A percentile compares a stretch with the other conserved stretches of the same genome.
Conservation (phyloP, 352 stramenopile genomes). For the Pythium sp. region DNA sequence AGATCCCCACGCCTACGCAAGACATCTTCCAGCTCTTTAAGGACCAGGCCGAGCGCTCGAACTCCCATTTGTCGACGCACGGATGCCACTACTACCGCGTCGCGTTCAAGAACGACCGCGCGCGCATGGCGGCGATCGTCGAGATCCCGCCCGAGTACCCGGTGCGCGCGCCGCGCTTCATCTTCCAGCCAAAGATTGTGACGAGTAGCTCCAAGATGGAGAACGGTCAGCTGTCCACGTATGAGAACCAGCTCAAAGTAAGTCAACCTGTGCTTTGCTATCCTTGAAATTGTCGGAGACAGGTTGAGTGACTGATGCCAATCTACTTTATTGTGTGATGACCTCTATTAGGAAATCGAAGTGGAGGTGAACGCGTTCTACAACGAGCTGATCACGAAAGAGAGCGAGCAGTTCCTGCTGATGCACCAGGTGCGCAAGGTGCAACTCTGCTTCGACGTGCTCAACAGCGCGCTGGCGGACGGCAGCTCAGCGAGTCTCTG, state of each 20-base stretch:
- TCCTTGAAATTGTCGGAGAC: neutral
- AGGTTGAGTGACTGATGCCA: neutral
- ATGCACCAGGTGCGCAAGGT: constrained; percentile 75
- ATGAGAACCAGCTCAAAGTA: constrained; percentile 70
- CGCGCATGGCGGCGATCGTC: constrained; percentile 44
- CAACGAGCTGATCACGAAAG: constrained; percentile 47
- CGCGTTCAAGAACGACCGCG: constrained; percentile 40
- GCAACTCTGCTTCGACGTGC: constrained; percentile 60
- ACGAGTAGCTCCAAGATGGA: constrained; percentile 22
- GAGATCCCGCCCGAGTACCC: constrained; percentile 71
- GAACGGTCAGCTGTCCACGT: constrained; percentile 30
- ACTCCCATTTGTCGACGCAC: constrained; percentile 26
- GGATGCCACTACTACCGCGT: constrained; percentile 57
- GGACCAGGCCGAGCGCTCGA: constrained; percentile 21
- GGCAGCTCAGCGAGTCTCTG: constrained; percentile 30
- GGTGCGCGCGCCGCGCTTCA: constrained; percentile 52
- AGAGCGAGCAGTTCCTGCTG: constrained; percentile 47
- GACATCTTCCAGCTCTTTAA: constrained; percentile 48
- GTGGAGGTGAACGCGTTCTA: constrained; percentile 78
- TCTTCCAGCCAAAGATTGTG: constrained; percentile 45
- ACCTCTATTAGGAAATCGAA: constrained; percentile 51
- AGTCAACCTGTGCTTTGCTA: neutral
- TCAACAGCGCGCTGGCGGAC: constrained; percentile 32
- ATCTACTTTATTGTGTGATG: neutral
- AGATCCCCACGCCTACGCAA: constrained; percentile 28